phyloP scores from a whole-genome alignment of 1,284 basidiomycete species.

The Microbotryum lychnidis-dioicae region DNA sequence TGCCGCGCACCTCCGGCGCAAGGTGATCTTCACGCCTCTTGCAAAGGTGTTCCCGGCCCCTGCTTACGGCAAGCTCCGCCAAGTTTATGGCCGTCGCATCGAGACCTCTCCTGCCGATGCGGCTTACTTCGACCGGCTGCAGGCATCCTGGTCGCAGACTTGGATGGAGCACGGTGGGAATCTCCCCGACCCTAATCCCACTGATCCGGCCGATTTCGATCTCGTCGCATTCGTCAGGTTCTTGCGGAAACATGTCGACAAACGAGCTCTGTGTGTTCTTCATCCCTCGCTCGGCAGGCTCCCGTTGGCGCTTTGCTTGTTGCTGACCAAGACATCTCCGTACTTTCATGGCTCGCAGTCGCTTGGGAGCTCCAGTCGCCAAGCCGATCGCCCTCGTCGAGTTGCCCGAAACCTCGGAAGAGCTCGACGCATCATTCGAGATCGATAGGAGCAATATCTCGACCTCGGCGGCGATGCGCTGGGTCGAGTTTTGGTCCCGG shows the following conservation, averaged over 20 bases:
- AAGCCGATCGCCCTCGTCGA: slow-evolving; percentile 49
- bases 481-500: slow-evolving; percentile 66
- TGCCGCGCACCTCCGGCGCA: slow-evolving; percentile 46
- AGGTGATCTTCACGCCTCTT: slow-evolving; percentile 61
- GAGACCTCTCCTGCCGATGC: slow-evolving; percentile 39
- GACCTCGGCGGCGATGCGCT: slow-evolving; percentile 44
- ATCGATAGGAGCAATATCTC: slow-evolving; percentile 38
- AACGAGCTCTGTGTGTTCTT: slow-evolving; percentile 63
- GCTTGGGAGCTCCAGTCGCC: slow-evolving; percentile 35
- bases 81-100: background rate
- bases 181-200: slow-evolving; percentile 63
- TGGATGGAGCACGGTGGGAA: slow-evolving; percentile 34
- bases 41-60: slow-evolving; percentile 69
- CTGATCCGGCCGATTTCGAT: slow-evolving; percentile 64
- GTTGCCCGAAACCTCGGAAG: slow-evolving; percentile 48
- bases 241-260: slow-evolving; percentile 69
- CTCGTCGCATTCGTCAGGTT: slow-evolving; percentile 67
- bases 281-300: no score
- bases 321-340: background rate
- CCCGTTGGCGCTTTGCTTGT: background rate
- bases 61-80: slow-evolving; percentile 40
- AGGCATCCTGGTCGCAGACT: slow-evolving; percentile 49
- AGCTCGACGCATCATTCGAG: slow-evolving; percentile 48
- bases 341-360: slow-evolving; percentile 18
- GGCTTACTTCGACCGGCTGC: slow-evolving; percentile 57